phyloP scores from a whole-genome alignment of 2,329 filamentous ascomycete species.

The Penicillium expansum region DNA sequence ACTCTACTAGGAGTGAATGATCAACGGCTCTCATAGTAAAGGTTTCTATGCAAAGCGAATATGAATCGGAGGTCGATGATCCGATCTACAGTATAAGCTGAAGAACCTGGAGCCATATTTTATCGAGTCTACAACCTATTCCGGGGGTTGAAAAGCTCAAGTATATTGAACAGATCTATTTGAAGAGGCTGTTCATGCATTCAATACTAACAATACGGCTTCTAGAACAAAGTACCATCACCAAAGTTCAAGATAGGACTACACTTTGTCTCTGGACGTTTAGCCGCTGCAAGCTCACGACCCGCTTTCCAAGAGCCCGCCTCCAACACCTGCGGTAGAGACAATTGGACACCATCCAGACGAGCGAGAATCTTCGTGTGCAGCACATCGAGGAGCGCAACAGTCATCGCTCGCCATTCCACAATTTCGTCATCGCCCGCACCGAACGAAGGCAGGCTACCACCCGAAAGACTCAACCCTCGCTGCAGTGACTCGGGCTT shows the following conservation, averaged over 20 bases:
- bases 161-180: not conserved
- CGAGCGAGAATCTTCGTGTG: constrained; percentile 49
- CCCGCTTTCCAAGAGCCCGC: constrained; percentile 55
- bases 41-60: not conserved
- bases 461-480: constrained; percentile 47
- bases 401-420: constrained; percentile 64
- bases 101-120: not conserved
- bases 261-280: constrained; percentile 32
- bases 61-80: not conserved
- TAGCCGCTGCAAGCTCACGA: constrained; percentile 37
- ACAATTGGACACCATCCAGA: constrained; percentile 41
- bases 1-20: not conserved
- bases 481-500: constrained; percentile 47
- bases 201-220: not conserved
- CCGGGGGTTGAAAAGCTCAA: no score
- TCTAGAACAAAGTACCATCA: constrained; percentile 42
- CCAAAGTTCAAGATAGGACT: constrained; percentile 42
- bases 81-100: no score
- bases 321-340: constrained; percentile 53
- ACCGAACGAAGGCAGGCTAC: constrained; percentile 50
- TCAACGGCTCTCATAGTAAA: not conserved
- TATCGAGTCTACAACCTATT: no score
- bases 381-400: constrained; percentile 58
- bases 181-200: not conserved
- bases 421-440: constrained; percentile 61